These are phyloP conservation scores for Phoma sp. DNA, from an alignment of 2,329 filamentous ascomycete species.

Conservation along the genomic window DNA sequence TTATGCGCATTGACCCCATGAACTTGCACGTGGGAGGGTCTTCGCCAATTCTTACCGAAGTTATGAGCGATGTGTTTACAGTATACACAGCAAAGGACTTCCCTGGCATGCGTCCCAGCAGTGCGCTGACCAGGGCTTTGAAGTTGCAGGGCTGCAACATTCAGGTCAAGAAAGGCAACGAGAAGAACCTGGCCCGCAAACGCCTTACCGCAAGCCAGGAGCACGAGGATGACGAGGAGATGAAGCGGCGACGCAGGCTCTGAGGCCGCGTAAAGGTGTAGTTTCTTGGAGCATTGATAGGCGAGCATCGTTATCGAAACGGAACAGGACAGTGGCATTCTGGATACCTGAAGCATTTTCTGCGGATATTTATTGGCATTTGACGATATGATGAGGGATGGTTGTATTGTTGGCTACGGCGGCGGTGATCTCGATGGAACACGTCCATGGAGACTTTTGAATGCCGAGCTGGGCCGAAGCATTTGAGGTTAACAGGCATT, in stretches of 20 bases:
- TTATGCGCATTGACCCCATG: conserved; percentile 72
- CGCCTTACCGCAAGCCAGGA: conserved; percentile 47
- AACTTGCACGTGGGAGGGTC: conserved; percentile 60
- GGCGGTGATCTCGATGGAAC: too few relatives aligned
- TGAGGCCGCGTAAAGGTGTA: conserved; percentile 17
- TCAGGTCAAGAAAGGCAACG: conserved; percentile 85
- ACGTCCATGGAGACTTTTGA: conserved; percentile 21
- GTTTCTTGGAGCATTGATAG: conserved; percentile 1
- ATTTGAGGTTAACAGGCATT: conserved; percentile 36
- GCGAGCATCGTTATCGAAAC: conserved; percentile 18
- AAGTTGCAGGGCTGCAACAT: conserved; percentile 84
- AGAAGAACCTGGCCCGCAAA: conserved; percentile 59
- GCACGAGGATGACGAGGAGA: conserved; percentile 48
- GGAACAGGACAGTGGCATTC: conserved; percentile 37
- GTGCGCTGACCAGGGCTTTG: conserved; percentile 72
- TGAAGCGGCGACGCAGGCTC: conserved; percentile 47
- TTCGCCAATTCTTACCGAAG: conserved; percentile 57
- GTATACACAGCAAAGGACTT: conserved; percentile 88
- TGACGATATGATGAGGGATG: conserved; percentile 41
- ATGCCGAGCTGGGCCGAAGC: conserved; percentile 32
- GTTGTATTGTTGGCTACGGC: conserved; percentile 9
- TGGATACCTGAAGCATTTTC: conserved; percentile 42
- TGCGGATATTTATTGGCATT: conserved; percentile 42
- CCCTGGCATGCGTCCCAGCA: conserved; percentile 81
- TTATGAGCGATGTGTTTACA: conserved; percentile 73